Evolutionary conservation across 1,139 yeast species (phyloP).

Genomic region (Meyerozyma sp.): DNA sequence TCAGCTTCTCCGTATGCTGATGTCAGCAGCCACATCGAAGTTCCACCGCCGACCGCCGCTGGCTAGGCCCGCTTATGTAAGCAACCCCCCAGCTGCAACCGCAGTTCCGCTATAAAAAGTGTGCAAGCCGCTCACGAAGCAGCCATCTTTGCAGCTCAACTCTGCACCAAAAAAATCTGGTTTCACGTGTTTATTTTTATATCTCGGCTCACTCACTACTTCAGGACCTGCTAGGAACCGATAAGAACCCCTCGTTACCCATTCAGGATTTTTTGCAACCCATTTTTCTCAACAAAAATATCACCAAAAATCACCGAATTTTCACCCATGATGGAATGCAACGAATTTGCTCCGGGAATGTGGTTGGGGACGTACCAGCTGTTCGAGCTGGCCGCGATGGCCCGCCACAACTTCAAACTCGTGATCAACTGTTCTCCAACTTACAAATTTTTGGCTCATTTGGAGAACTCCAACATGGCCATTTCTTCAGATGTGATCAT

Average conservation of each 20-base stretch:
- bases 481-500: constrained; percentile 37
- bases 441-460: constrained; percentile 20
- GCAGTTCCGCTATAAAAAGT: neutral
- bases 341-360: neutral
- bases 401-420: constrained; percentile 26
- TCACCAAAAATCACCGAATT: no score
- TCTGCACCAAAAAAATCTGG: neutral
- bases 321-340: neutral
- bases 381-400: neutral
- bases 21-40: no score
- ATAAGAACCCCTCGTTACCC: no score
- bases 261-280: no score
- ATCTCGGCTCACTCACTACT: no score
- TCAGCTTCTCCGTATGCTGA: neutral
- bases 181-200: no score
- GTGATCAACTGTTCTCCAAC: constrained; percentile 40
- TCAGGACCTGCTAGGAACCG: no score
- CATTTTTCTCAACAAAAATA: no score
- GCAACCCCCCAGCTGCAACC: neutral
- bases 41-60: neutral
- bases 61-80: neutral
- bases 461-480: constrained; percentile 16
- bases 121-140: neutral
- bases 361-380: neutral
- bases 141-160: neutral